Evolutionary conservation across 495 filamentous ascomycete species (phyloP).

Genomic region (Lasiosphaeris hirsuta): DNA sequence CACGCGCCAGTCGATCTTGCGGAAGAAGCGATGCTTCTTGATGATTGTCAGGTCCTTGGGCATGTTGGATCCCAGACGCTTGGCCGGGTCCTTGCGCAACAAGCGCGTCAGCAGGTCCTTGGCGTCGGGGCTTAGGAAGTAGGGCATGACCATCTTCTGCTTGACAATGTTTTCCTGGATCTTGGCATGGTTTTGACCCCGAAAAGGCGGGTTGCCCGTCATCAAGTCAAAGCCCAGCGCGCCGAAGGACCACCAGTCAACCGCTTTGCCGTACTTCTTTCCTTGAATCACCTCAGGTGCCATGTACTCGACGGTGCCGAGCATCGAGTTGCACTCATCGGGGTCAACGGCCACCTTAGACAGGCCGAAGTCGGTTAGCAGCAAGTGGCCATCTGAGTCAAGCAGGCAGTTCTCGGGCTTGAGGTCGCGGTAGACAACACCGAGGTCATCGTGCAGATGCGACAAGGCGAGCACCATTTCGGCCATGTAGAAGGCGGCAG

Average conservation of each 20-base stretch:
- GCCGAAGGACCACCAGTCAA: constrained; percentile 98
- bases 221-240: constrained; percentile 88
- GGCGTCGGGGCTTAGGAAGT: constrained; percentile 82
- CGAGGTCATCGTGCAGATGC: constrained; percentile 85
- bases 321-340: constrained; percentile 78
- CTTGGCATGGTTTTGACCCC: constrained; percentile 83
- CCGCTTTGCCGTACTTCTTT: constrained; percentile 82
- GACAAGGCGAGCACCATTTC: constrained; percentile 93
- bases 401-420: constrained; percentile 98
- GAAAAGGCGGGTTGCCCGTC: constrained; percentile 86
- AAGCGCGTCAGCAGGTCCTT: constrained; percentile 89
- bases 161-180: constrained; percentile 91
- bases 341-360: constrained; percentile 88
- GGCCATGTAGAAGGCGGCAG: constrained; percentile 94
- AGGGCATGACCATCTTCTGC: constrained; percentile 81
- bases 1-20: constrained; percentile 87
- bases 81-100: constrained; percentile 84
- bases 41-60: constrained; percentile 80
- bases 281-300: constrained; percentile 89
- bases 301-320: constrained; percentile 98
- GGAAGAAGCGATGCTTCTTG: constrained; percentile 94
- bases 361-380: constrained; percentile 94
- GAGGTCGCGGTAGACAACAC: constrained; percentile 93
- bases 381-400: constrained; percentile 84
- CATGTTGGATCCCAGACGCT: constrained; percentile 83